Conservation (phyloP, 2,329 filamentous ascomycete genomes). For the Microascus cirrosus region DNA sequence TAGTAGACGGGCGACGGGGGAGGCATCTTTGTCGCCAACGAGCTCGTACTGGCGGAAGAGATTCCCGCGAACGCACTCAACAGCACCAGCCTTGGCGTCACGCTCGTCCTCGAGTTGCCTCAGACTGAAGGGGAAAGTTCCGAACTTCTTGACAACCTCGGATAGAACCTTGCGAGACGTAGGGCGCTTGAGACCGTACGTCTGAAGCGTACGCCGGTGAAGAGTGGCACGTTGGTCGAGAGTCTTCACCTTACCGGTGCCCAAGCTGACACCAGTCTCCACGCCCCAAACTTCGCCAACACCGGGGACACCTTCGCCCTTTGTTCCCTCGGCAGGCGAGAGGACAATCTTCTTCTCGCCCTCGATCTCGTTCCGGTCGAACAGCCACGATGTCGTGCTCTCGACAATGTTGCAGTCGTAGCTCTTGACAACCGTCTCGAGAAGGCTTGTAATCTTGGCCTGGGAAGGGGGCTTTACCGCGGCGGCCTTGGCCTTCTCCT, state of each 20-base stretch:
- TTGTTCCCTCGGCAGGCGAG: conserved; percentile 72
- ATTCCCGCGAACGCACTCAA: conserved; percentile 89
- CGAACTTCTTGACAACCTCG: conserved; percentile 95
- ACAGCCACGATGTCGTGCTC: conserved; percentile 95
- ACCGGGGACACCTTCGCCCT: conserved; percentile 82
- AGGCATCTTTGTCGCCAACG: conserved; percentile 82
- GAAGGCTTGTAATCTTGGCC: conserved; percentile 70
- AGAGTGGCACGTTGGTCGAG: conserved; percentile 81
- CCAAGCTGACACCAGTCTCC: conserved; percentile 85
- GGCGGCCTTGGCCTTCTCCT: conserved; percentile 89
- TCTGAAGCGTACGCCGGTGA: conserved; percentile 84
- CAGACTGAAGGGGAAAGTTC: conserved; percentile 94
- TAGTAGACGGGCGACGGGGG: conserved; percentile 75
- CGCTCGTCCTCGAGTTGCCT: conserved; percentile 95
- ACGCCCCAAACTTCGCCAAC: conserved; percentile 95
- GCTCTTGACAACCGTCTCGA: conserved; percentile 84
- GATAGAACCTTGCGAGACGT: conserved; percentile 87
- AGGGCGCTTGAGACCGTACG: conserved; percentile 86
- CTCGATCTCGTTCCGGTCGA: conserved; percentile 96
- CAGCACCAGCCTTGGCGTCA: conserved; percentile 86
- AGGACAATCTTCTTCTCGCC: conserved; percentile 96
- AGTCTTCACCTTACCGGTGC: conserved; percentile 89
- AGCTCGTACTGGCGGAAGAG: conserved; percentile 95
- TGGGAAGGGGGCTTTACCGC: conserved; percentile 76
- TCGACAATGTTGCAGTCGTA: conserved; percentile 92